phyloP scores from a whole-genome alignment of 2,329 filamentous ascomycete genomes.

The Raffaelea ambrosiae region DNA sequence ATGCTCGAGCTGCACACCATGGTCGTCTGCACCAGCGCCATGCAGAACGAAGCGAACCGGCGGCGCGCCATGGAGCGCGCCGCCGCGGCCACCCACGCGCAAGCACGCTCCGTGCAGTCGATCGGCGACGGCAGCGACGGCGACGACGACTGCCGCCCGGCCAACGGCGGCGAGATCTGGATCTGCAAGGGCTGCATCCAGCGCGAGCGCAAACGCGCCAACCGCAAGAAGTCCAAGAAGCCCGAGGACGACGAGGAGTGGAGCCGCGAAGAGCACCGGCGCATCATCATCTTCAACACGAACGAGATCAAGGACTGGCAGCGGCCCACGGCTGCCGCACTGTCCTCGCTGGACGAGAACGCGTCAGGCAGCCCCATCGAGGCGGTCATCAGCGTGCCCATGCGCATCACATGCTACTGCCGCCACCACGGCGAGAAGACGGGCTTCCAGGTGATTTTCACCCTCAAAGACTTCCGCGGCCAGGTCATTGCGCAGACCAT shows the following conservation, averaged over 20 bases:
- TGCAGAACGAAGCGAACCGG: slow-evolving; percentile 61
- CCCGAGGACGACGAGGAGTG: slow-evolving; percentile 87
- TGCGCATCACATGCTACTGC: slow-evolving; percentile 97
- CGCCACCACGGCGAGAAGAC: slow-evolving; percentile 89
- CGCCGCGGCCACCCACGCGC: slow-evolving; percentile 32
- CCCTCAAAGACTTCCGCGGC: slow-evolving; percentile 72
- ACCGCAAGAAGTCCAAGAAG: slow-evolving; percentile 87
- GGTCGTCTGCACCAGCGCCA: slow-evolving; percentile 87
- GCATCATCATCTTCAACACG: slow-evolving; percentile 88
- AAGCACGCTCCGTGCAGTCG: slow-evolving; percentile 16
- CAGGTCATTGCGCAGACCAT: slow-evolving; percentile 76
- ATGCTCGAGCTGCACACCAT: slow-evolving; percentile 72
- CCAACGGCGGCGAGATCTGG: slow-evolving; percentile 86
- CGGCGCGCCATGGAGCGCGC: slow-evolving; percentile 58
- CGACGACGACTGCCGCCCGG: slow-evolving; percentile 62
- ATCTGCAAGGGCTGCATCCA: slow-evolving; percentile 91
- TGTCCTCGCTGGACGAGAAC: slow-evolving; percentile 8
- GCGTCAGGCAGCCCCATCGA: slow-evolving; percentile 28
- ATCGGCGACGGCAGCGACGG: slow-evolving; percentile 46
- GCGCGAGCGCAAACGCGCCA: slow-evolving; percentile 82
- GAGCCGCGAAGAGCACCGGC: slow-evolving; percentile 67
- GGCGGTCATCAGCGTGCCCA: slow-evolving; percentile 61
- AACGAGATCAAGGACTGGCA: slow-evolving; percentile 81
- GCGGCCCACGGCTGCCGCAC: slow-evolving; percentile 35
- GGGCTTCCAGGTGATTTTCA: slow-evolving; percentile 91